Evolutionary conservation across 2,329 filamentous ascomycete species (phyloP).

Genomic region (Fusarium tupiense): DNA sequence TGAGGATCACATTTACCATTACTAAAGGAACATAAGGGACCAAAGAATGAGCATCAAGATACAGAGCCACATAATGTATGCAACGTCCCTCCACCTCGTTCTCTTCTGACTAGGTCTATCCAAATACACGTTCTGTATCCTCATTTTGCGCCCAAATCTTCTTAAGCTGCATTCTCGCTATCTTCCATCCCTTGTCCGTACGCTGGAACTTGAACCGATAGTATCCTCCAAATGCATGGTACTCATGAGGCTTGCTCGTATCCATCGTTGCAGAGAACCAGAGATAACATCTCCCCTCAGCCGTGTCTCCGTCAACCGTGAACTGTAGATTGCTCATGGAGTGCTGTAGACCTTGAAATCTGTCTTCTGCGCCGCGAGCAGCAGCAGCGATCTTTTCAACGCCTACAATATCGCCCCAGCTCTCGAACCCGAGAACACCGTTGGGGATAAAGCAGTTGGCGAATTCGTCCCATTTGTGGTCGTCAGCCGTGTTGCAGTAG

Average conservation of each 20-base stretch:
- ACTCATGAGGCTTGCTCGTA: neutral
- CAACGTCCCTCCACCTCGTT: rapidly evolving
- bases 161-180: neutral
- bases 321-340: neutral
- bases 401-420: neutral
- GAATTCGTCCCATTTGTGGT: neutral
- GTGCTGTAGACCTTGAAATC: neutral
- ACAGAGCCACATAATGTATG: neutral
- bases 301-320: neutral
- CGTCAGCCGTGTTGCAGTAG: neutral
- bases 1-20: neutral
- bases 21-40: neutral
- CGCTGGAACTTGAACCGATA: neutral
- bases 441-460: neutral
- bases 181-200: neutral
- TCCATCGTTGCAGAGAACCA: neutral
- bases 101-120: neutral
- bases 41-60: neutral
- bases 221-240: neutral
- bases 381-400: neutral
- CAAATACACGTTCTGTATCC: neutral
- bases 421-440: neutral
- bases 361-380: neutral
- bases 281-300: neutral
- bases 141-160: neutral